These are phyloP conservation scores for Onygenales sp. DNA, from an alignment of 2,329 filamentous ascomycete species.

Conservation along the genomic window DNA sequence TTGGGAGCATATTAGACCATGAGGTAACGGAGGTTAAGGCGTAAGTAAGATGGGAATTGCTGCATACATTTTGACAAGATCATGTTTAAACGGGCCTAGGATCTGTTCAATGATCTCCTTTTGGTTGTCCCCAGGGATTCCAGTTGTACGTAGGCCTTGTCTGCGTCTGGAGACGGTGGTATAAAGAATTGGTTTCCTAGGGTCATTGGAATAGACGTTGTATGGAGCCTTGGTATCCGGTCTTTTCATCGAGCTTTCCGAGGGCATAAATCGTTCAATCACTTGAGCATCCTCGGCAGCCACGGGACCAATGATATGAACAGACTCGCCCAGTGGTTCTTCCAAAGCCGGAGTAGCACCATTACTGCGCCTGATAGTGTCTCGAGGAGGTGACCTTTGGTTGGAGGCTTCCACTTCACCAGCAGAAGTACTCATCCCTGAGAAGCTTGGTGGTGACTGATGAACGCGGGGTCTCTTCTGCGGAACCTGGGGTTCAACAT, in stretches of 20 bases:
- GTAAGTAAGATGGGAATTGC: slow-evolving; percentile 15
- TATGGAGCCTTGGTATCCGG: slow-evolving; percentile 36
- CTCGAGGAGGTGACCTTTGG: not conserved
- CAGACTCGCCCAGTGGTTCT: slow-evolving; percentile 28
- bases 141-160: slow-evolving; percentile 36
- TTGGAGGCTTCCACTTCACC: slow-evolving; percentile 9
- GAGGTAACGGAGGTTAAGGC: not conserved
- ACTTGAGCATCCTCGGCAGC: slow-evolving; percentile 52
- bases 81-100: slow-evolving; percentile 44
- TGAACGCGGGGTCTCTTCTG: slow-evolving; percentile 28
- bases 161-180: slow-evolving; percentile 42
- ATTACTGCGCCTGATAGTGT: not conserved
- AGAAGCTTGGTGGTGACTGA: slow-evolving; percentile 18
- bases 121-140: slow-evolving; percentile 38
- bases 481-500: slow-evolving; percentile 13
- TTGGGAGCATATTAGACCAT: not conserved
- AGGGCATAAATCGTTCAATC: slow-evolving; percentile 49
- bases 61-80: slow-evolving; percentile 45
- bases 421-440: slow-evolving; percentile 12
- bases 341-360: slow-evolving; percentile 8
- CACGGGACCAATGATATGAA: slow-evolving; percentile 51
- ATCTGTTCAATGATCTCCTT: slow-evolving; percentile 50
- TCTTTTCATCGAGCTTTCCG: slow-evolving; percentile 28
- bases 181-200: slow-evolving; percentile 37
- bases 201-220: slow-evolving; percentile 41